Conservation (phyloP, 805 yeast species). For the Candida namnaoensis region DNA sequence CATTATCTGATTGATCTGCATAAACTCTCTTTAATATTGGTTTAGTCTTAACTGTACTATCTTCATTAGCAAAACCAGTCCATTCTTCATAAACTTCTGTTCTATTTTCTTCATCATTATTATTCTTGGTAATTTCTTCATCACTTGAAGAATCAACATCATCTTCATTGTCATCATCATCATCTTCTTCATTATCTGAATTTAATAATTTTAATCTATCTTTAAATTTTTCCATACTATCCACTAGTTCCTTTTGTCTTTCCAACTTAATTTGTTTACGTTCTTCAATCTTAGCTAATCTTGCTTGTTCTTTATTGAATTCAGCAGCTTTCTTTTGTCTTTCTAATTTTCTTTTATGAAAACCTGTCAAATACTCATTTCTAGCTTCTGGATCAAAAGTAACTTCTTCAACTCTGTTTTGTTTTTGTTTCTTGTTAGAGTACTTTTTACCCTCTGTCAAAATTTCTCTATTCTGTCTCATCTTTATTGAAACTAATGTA, state of each 20-base stretch:
- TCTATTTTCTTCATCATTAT: neutral
- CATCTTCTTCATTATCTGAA: slow-evolving; percentile 7
- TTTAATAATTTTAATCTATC: slow-evolving; percentile 26
- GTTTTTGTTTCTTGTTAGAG: slow-evolving; percentile 55
- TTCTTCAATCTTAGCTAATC: slow-evolving; percentile 66
- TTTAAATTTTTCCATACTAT: slow-evolving; percentile 51
- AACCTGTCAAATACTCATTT: slow-evolving; percentile 82
- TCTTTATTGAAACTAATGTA: too few relatives aligned
- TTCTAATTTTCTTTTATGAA: slow-evolving; percentile 86
- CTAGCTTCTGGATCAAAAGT: slow-evolving; percentile 76
- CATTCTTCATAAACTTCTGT: slow-evolving; percentile 23
- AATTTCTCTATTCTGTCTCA: slow-evolving; percentile 57
- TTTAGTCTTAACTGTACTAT: slow-evolving; percentile 10
- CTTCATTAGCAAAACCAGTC: slow-evolving; percentile 27
- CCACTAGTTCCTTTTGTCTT: slow-evolving; percentile 54
- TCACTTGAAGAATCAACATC: slow-evolving; percentile 7
- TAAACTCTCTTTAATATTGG: slow-evolving; percentile 13
- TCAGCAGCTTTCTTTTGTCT: slow-evolving; percentile 83
- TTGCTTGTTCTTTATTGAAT: slow-evolving; percentile 67
- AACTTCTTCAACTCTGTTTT: slow-evolving; percentile 74
- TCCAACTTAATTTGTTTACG: slow-evolving; percentile 66
- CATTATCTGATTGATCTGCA: slow-evolving; percentile 23
- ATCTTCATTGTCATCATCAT: slow-evolving; percentile 10
- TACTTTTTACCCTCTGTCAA: slow-evolving; percentile 84
- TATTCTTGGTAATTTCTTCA: neutral